Evolutionary conservation across 2,329 filamentous ascomycete genomes (phyloP).

Genomic region (Aspergillus carbonarius): DNA sequence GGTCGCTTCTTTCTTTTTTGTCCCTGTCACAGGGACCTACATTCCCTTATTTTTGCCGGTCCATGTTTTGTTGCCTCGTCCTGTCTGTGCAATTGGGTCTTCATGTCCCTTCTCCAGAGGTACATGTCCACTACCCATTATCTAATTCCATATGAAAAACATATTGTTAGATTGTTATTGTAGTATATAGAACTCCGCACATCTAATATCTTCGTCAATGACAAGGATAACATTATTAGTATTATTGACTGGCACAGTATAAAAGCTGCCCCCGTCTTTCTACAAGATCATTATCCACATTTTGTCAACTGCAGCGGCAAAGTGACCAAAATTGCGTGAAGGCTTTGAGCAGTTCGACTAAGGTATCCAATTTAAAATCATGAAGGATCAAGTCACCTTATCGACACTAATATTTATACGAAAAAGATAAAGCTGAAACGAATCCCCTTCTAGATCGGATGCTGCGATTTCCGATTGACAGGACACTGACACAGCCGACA

Average conservation of each 20-base stretch:
- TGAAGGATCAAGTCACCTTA: background rate
- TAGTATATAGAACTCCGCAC: conserved; percentile 43
- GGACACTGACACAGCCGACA: background rate
- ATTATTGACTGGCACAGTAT: conserved; percentile 45
- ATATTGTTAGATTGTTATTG: conserved; percentile 29
- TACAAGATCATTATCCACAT: conserved; percentile 15
- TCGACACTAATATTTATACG: background rate
- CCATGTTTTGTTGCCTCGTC: too few species aligned
- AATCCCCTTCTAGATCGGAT: background rate
- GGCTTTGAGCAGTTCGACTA: background rate
- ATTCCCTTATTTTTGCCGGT: too few species aligned
- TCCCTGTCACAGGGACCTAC: too few species aligned
- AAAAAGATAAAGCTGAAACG: background rate
- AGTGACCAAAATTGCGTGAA: conserved; percentile 9
- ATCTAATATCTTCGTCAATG: conserved; percentile 39
- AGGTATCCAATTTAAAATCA: background rate
- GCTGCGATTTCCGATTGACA: background rate
- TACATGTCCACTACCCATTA: conserved; percentile 30
- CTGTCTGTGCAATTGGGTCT: too few species aligned
- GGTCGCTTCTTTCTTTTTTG: conserved; percentile 13
- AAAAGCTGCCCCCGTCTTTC: conserved; percentile 27
- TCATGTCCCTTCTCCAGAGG: conserved; percentile 31
- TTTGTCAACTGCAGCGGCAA: conserved; percentile 18
- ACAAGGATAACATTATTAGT: conserved; percentile 34
- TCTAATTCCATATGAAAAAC: conserved; percentile 27